Evolutionary conservation across 148 eudicot species (phyloP).

Genomic region (Mesembryanthemum crystallinum): DNA sequence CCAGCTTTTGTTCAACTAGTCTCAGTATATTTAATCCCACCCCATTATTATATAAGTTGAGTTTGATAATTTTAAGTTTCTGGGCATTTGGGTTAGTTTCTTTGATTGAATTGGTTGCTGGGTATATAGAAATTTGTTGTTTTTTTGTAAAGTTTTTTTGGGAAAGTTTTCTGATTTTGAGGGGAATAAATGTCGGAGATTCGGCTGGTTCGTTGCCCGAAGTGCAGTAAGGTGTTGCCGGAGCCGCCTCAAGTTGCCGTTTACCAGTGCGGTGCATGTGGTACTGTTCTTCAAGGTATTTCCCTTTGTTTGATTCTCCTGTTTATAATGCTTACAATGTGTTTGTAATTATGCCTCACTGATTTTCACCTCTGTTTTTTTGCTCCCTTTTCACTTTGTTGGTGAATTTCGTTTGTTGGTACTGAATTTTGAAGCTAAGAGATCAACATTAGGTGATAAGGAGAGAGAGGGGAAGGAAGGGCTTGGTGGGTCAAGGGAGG

Average conservation of each 20-base stretch:
- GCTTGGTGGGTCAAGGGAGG: conserved; percentile 21
- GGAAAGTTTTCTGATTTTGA: conserved; percentile 6
- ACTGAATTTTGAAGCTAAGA: conserved; percentile 44
- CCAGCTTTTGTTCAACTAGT: background rate
- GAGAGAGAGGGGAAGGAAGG: conserved; percentile 3
- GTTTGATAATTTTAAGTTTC: background rate
- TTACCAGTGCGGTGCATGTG: conserved; percentile 88
- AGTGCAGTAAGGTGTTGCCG: conserved; percentile 73
- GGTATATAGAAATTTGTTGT: background rate
- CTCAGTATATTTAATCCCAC: background rate
- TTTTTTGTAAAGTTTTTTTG: background rate
- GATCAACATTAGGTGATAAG: conserved; percentile 30
- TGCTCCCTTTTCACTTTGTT: background rate
- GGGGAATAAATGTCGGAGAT: conserved; percentile 50
- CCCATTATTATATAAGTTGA: background rate
- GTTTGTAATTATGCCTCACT: conserved; percentile 20
- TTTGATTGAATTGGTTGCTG: conserved; percentile 1
- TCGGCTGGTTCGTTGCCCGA: conserved; percentile 82
- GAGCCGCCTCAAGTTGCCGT: conserved; percentile 65
- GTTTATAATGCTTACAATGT: conserved; percentile 11
- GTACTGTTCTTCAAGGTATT: conserved; percentile 73
- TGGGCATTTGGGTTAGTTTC: background rate
- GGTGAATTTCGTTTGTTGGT: conserved; percentile 6
- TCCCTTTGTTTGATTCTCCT: background rate
- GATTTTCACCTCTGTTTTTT: conserved; percentile 6